Base-by-base conservation (phyloP, 768 basidiomycete genomes). In the Wakefieldia striispora region DNA sequence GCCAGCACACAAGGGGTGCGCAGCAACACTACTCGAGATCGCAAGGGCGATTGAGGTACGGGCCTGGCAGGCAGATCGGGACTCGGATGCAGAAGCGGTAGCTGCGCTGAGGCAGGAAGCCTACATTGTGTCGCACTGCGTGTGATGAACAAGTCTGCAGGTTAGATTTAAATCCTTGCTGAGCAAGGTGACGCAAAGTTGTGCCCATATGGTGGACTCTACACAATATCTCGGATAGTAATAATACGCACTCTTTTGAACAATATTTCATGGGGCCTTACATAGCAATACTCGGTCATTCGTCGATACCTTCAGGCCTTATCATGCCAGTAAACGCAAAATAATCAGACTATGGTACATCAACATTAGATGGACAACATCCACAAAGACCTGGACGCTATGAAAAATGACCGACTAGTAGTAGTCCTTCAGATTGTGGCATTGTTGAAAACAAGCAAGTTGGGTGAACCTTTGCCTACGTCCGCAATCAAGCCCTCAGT, bases 391-490 rank as follows among this genome's bases (percentile, higher is more conserved):
- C 43, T 21, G n/a, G 13, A 40, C 11, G 10, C 19, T 33, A 54
- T 40, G 40, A 40, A 23, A 35, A 24, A 29, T 19, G n/a, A 36
- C 9, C 13, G 44, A 27, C 45, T 33, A 33, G 40, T 5, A n/a
- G n/a, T n/a, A 21, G 19, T 29, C 21, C 23, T 21, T 63, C 45
- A 61, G 3, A 38, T 44, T 7, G 87, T 88, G 6, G 79, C 84
- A 56, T 92, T 92, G 75, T 92, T 92, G 74, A 80, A 93, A 56
- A 89, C 78, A 62, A 94, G 74, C 65, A 82, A 54, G 73, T 94
- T 92, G 36, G 78, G 71, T 3, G 88, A 86, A 41, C 77, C 67
- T 1, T 55, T 46, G 3, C 81, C 81, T 9, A 72, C 53, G 10
- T 78, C 74, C 0, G 48, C 23, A 11, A 97, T 72, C 16, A 77